Base-by-base conservation (phyloP, 352 stramenopile species). In the Phytophthora parvispora region DNA sequence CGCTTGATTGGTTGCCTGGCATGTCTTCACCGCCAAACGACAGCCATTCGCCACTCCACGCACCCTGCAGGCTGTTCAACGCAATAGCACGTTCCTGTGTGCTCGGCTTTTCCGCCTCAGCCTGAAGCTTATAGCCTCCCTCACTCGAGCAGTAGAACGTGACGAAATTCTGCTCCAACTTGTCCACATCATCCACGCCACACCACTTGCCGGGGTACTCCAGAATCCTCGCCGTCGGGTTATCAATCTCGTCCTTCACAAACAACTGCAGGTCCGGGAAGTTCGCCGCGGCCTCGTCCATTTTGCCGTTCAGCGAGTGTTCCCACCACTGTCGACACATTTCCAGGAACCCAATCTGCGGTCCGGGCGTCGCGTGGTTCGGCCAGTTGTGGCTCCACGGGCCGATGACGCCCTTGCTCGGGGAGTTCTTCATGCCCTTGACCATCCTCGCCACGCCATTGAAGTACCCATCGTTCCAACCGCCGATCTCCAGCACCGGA, bases 301-400 rank as follows among this genome's bases (percentile, higher is more conserved):
- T 63, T 29, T 59, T 49, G 10, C 62, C 74, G 42, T 85, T 76
- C 24, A 87, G 36, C 27, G 74, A 68, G 60, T 75, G 66, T 25
- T 83, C 67, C 79, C 79, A 87, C 77, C 79, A 87, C 45, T 83
- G 67, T 6, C 61, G 59, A 59, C 79, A 87, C 58, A 85, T 66
- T 29, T 85, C 79, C n/a, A 87, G 53, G 45, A 87, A 87, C 6
- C 79, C 79, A 22, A 87, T 49, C 43, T 81, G 79, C 1, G 79
- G 78, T 13, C 76, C 78, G 3, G 78, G 78, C 1, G 60, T 80
- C 24, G 78, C 78, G 38, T 81, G 49, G 64, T 87, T 80, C 13
- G 78, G 79, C 79, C 77, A 87, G 45, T 85, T 81, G 67, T 87
- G 79, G 54, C 79, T 87, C 79, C 79, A 87, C 4, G 77, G 77